These are phyloP conservation scores for Eucalyptus cloeziana DNA, from an alignment of 345 rosid genomes.

Conservation along the genomic window DNA sequence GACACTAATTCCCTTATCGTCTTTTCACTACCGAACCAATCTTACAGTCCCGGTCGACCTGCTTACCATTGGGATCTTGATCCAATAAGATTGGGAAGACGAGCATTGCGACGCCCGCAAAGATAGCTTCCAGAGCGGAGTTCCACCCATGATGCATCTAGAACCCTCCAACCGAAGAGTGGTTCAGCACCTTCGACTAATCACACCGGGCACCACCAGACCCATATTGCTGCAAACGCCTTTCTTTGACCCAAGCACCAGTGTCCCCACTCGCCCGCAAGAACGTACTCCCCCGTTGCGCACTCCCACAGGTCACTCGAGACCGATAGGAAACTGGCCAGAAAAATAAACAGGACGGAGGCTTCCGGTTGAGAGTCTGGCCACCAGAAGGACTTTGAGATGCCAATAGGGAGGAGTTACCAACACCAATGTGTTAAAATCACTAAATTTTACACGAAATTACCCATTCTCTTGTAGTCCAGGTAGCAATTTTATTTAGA, in stretches of 20 bases:
- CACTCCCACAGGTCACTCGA: slow-evolving; percentile 10
- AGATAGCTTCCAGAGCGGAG: slow-evolving; percentile 6
- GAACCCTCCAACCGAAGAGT: not conserved
- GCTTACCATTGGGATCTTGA: slow-evolving; percentile 2
- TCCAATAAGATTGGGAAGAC: slow-evolving; percentile 3
- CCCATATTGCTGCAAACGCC: not conserved
- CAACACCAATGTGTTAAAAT: slow-evolving; percentile 12
- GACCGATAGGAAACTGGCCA: slow-evolving; percentile 24
- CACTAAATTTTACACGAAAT: not conserved
- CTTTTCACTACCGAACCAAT: slow-evolving; percentile 1
- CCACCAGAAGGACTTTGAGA: not conserved
- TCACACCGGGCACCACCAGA: slow-evolving; percentile 30
- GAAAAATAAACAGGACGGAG: slow-evolving; percentile 19
- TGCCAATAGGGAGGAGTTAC: not conserved
- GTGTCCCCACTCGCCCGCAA: slow-evolving; percentile 20
- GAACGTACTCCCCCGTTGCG: slow-evolving; percentile 4
- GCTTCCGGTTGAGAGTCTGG: slow-evolving; percentile 6
- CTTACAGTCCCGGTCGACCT: slow-evolving; percentile 3
- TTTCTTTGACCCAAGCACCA: not conserved
- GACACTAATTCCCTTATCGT: not conserved
- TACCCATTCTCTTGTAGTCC: not conserved
- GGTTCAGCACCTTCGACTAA: slow-evolving; percentile 14
- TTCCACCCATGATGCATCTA: no score
- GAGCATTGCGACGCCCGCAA: slow-evolving; percentile 4
- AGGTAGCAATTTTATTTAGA: not conserved